Conservation (phyloP, 768 basidiomycete genomes). For the Hericium alpestre region DNA sequence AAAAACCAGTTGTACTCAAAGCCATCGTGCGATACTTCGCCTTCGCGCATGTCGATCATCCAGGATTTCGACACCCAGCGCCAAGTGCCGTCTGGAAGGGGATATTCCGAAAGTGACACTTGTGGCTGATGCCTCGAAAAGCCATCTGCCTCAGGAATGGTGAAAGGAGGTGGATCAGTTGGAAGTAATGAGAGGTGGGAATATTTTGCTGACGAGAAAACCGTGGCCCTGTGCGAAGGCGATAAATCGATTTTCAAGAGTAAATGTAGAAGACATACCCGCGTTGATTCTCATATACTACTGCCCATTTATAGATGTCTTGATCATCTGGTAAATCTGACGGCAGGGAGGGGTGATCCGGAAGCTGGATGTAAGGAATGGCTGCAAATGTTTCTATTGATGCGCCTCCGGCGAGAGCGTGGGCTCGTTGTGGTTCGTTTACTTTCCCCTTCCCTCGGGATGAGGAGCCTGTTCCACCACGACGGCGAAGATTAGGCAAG, state of each 20-base stretch:
- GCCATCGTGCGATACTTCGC: conserved; percentile 71
- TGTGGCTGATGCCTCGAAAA: conserved; percentile 35
- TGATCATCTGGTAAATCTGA: conserved; percentile 17
- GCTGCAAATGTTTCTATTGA: not conserved
- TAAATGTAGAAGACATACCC: conserved; percentile 33
- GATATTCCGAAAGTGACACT: conserved; percentile 50
- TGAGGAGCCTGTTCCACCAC: not conserved
- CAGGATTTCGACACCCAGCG: conserved; percentile 69
- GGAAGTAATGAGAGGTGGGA: conserved; percentile 62
- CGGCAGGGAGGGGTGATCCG: not conserved
- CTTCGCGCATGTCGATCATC: conserved; percentile 87
- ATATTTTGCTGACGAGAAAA: conserved; percentile 67
- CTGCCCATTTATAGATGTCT: conserved; percentile 65
- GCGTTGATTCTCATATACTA: conserved; percentile 75
- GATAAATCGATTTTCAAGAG: not conserved
- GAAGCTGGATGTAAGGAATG: conserved; percentile 2
- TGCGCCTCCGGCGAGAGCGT: not conserved
- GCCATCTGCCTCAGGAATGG: conserved; percentile 32
- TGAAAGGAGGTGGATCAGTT: conserved; percentile 65
- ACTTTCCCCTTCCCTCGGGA: not conserved
- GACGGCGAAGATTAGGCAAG: conserved; percentile 2
- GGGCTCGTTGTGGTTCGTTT: too few relatives aligned
- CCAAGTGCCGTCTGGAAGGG: conserved; percentile 74
- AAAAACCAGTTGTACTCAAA: conserved; percentile 84
- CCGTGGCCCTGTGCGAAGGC: conserved; percentile 33